Conservation (phyloP, 139 green algal genomes). For the Chlamydomonas schloesseri region DNA sequence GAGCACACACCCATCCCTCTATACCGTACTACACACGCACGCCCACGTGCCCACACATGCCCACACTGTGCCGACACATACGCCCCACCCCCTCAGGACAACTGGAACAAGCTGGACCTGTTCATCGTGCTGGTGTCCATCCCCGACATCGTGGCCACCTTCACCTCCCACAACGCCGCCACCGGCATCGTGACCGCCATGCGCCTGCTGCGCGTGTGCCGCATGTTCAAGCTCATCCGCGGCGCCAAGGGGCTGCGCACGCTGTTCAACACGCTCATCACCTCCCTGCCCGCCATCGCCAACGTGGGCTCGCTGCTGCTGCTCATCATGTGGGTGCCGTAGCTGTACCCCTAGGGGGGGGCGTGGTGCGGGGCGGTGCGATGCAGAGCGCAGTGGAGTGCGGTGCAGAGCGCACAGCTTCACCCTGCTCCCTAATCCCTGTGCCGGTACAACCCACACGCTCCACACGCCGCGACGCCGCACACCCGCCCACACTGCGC, state of each 20-base stretch:
- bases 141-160: conserved; percentile 34
- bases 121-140: conserved; percentile 58
- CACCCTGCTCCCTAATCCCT: too few relatives aligned
- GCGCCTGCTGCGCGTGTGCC: conserved; percentile 17
- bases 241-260: conserved; percentile 69
- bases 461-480: too few relatives aligned
- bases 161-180: not conserved
- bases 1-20: too few relatives aligned
- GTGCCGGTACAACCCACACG: too few relatives aligned
- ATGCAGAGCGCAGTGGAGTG: too few relatives aligned
- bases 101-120: conserved; percentile 64
- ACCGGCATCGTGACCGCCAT: conserved; percentile 17
- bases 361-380: too few relatives aligned
- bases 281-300: conserved; percentile 71
- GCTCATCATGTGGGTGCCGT: conserved; percentile 81
- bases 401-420: too few relatives aligned
- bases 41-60: too few relatives aligned
- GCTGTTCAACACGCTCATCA: conserved; percentile 77
- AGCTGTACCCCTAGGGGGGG: too few relatives aligned
- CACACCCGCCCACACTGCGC: too few relatives aligned
- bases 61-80: too few relatives aligned
- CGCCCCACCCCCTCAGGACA: not conserved
- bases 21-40: too few relatives aligned
- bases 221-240: conserved; percentile 73
- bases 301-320: conserved; percentile 73